These are phyloP conservation scores for Epichloe festucae DNA, from an alignment of 2,329 filamentous ascomycete genomes.

Conservation along the genomic window DNA sequence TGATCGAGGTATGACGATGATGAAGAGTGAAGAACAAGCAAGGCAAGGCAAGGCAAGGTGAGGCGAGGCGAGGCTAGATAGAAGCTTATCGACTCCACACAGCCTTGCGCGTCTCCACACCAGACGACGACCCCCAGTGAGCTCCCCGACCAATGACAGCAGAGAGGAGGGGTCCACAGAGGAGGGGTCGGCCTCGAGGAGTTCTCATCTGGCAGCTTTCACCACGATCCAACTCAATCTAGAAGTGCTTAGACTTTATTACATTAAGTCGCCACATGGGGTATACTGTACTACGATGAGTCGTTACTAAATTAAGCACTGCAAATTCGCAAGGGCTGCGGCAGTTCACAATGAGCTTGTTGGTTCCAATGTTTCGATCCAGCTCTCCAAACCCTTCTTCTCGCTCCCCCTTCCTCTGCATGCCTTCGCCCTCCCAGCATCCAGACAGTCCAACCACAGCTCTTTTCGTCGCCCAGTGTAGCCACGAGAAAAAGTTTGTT, in stretches of 20 bases:
- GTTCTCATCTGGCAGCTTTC: not conserved
- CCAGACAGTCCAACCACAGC: not conserved
- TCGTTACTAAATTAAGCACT: not conserved
- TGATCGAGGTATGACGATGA: not conserved
- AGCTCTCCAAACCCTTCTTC: not conserved
- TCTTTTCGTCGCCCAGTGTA: not conserved
- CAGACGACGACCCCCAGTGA: not conserved
- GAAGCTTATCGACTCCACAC: not conserved
- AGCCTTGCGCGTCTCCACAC: constrained; percentile 1
- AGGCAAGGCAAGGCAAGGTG: not conserved
- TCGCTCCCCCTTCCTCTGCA: not conserved
- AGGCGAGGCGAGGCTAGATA: not conserved
- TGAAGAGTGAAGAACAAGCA: not conserved
- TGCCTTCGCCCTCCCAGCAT: not conserved
- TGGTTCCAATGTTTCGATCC: not conserved
- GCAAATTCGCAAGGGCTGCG: not conserved
- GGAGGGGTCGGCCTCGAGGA: not conserved
- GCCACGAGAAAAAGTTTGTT: not conserved
- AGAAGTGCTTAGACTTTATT: not conserved
- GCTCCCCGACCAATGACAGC: not conserved
- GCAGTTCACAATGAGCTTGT: not conserved
- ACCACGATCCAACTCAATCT: not conserved
- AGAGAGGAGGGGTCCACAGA: not conserved
- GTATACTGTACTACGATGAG: constrained; percentile 4
- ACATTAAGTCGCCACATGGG: constrained; percentile 6